These are phyloP conservation scores for Puccinellia tenuiflora DNA, from an alignment of 176 grass and related monocot species.

Conservation along the genomic window DNA sequence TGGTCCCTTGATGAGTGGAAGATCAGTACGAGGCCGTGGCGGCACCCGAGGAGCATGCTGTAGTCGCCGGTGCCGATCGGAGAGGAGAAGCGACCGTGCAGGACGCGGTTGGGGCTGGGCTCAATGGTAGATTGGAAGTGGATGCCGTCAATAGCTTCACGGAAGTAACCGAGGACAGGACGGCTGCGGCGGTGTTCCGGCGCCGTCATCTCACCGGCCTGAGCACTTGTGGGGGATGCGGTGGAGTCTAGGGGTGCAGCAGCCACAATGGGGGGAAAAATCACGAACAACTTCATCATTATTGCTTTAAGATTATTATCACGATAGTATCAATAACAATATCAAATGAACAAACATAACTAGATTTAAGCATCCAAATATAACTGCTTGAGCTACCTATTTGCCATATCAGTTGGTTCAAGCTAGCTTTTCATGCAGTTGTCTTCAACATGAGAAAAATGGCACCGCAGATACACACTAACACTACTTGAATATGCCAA, in stretches of 20 bases:
- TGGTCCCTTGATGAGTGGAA: neutral
- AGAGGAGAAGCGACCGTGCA: neutral
- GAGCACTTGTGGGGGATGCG: no score
- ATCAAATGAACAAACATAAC: neutral
- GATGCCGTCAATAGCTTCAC: neutral
- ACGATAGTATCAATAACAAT: no score
- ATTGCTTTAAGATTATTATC: no score
- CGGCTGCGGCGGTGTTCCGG: neutral
- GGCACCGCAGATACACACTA: neutral
- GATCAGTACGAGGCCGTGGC: no score
- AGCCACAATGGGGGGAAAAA: no score
- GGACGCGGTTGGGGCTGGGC: neutral
- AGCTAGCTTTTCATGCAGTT: conserved; percentile 2
- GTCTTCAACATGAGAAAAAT: neutral
- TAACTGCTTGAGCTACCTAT: neutral
- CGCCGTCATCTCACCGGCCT: no score
- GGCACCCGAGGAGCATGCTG: neutral
- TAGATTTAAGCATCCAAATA: neutral
- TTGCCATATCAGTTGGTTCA: neutral
- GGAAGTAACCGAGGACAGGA: neutral
- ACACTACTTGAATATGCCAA: neutral
- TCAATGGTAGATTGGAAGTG: neutral
- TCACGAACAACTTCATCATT: no score
- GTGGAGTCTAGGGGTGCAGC: no score
- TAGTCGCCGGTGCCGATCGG: neutral